phyloP scores from a whole-genome alignment of 177 flowering plant species.

The Tripterygium wilfordii region DNA sequence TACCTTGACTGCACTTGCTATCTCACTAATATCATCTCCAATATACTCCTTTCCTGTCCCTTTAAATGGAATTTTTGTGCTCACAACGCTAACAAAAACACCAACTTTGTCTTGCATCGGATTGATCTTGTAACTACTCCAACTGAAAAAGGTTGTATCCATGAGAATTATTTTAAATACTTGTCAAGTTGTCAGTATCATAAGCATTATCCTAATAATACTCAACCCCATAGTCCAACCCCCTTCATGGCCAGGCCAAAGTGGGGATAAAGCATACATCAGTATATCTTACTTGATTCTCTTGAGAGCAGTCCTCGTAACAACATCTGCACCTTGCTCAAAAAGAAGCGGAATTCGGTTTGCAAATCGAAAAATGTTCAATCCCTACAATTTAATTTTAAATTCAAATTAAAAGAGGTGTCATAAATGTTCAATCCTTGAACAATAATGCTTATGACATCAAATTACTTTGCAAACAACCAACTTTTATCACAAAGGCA shows the following conservation, averaged over 20 bases:
- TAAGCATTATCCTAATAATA: not conserved
- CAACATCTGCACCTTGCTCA: constrained; percentile 99
- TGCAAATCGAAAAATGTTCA: constrained; percentile 94
- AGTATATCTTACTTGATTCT: constrained; percentile 73
- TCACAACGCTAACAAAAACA: constrained; percentile 94
- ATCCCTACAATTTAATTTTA: constrained; percentile 67
- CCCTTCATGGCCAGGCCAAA: no score
- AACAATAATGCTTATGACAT: not conserved
- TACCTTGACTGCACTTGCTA: constrained; percentile 97
- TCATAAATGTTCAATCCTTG: not conserved
- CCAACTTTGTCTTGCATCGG: constrained; percentile 95
- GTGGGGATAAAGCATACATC: no score
- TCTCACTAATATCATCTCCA: constrained; percentile 96
- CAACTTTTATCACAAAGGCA: constrained; percentile 7
- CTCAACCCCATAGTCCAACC: no score
- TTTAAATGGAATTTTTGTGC: constrained; percentile 98
- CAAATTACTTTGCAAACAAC: not conserved
- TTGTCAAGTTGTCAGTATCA: no score
- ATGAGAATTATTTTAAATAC: not conserved
- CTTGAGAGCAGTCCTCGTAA: constrained; percentile 88
- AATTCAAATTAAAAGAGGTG: no score
- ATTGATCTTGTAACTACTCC: constrained; percentile 93
- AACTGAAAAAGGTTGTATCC: constrained; percentile 38
- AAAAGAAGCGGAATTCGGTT: constrained; percentile 97
- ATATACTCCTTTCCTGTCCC: constrained; percentile 99